These are phyloP conservation scores for Epichloe sylvatica DNA, from an alignment of 2,329 filamentous ascomycete genomes.

Conservation along the genomic window DNA sequence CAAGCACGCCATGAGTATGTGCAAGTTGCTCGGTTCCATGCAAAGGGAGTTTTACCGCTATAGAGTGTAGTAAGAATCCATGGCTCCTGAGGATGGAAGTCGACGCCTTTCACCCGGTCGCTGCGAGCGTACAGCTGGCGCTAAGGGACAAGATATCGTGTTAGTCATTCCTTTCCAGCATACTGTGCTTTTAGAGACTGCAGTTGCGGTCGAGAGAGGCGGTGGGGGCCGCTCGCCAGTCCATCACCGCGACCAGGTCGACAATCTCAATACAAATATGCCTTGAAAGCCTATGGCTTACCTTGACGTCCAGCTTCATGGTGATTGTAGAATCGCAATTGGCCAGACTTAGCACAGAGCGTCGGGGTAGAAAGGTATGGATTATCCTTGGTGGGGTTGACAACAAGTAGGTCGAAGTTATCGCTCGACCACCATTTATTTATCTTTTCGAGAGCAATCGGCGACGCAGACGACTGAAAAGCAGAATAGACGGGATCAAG, in stretches of 20 bases:
- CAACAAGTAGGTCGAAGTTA: background rate
- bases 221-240: slow-evolving; percentile 7
- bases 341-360: background rate
- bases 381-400: slow-evolving; percentile 2
- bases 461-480: background rate
- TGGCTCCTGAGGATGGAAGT: slow-evolving; percentile 94
- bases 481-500: background rate
- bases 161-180: background rate
- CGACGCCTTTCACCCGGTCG: slow-evolving; percentile 92
- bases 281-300: slow-evolving; percentile 11
- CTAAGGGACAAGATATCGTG: slow-evolving; percentile 11
- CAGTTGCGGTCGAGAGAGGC: background rate
- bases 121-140: slow-evolving; percentile 55
- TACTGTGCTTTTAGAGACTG: background rate
- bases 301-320: slow-evolving; percentile 31
- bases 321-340: slow-evolving; percentile 9
- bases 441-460: background rate
- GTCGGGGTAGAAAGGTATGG: background rate
- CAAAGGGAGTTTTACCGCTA: slow-evolving; percentile 46
- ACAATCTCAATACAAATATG: background rate
- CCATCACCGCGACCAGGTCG: background rate
- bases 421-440: slow-evolving; percentile 4
- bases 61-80: slow-evolving; percentile 95
- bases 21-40: background rate
- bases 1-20: background rate